Percentiles rank a stretch among this genome's conserved stretches.
Conservation (phyloP, 495 filamentous ascomycete genomes). For the Xanthoparmelia taractica region DNA sequence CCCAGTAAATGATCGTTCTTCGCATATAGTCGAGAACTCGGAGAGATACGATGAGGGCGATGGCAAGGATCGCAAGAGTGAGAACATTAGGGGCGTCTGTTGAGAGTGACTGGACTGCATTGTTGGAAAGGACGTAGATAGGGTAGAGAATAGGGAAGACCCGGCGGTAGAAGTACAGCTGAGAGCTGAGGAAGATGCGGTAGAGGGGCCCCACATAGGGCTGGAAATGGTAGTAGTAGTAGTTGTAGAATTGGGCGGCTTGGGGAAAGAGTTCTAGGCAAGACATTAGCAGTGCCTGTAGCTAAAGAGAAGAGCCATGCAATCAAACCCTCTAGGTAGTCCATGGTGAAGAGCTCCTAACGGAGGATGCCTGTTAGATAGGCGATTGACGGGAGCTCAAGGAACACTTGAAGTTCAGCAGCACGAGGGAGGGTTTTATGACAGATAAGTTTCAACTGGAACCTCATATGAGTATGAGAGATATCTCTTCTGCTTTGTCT, state of each 20-base stretch:
- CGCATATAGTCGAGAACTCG: constrained; percentile 60
- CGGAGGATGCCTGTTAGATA: neutral
- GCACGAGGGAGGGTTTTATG: neutral
- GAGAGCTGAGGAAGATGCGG: constrained; percentile 27
- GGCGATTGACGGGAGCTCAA: neutral
- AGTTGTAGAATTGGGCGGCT: constrained; percentile 30
- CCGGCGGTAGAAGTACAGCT: constrained; percentile 33
- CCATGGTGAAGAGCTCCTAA: constrained; percentile 14
- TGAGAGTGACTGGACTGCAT: constrained; percentile 41
- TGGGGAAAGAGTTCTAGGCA: constrained; percentile 37
- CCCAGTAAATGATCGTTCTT: constrained; percentile 65
- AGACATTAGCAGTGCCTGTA: neutral
- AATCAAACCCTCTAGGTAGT: constrained; percentile 14
- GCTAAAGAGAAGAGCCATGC: constrained; percentile 4
- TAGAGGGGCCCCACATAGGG: constrained; percentile 32
- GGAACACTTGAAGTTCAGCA: neutral
- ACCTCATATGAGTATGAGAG: neutral
- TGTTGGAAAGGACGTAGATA: constrained; percentile 30
- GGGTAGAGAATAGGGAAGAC: constrained; percentile 39
- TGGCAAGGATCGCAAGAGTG: constrained; percentile 48
- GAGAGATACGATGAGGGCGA: constrained; percentile 53
- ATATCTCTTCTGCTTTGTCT: neutral
- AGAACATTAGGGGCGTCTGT: constrained; percentile 51
- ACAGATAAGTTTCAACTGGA: neutral
- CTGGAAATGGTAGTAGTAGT: constrained; percentile 34